Percentiles rank a stretch among this genome's conserved stretches.
These are phyloP conservation scores for Epichloe elymi DNA, from an alignment of 2,329 filamentous ascomycete species.

Conservation along the genomic window DNA sequence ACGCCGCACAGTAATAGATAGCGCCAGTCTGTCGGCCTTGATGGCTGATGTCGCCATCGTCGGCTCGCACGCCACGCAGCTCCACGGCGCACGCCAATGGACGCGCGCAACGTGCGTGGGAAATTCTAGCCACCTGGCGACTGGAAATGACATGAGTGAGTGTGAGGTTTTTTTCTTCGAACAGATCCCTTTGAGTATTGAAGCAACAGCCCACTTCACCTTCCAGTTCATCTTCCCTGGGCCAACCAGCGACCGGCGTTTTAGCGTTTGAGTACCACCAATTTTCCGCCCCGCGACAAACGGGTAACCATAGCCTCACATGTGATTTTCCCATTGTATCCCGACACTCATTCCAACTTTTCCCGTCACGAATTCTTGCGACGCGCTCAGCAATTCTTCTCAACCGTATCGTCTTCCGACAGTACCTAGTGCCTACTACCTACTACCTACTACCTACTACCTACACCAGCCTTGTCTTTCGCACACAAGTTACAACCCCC, in stretches of 20 bases:
- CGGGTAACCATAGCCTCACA: not conserved
- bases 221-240: not conserved
- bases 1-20: too few species aligned
- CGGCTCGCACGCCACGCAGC: not conserved
- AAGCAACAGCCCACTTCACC: not conserved
- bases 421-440: too few species aligned
- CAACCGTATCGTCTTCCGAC: not conserved
- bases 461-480: not conserved
- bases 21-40: too few species aligned
- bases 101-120: not conserved
- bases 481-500: not conserved
- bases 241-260: slow-evolving; percentile 1
- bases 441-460: too few species aligned
- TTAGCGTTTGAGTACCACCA: not conserved
- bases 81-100: not conserved
- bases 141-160: too few species aligned
- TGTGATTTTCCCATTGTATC: not conserved
- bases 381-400: not conserved
- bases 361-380: not conserved
- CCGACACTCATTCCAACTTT: not conserved
- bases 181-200: not conserved
- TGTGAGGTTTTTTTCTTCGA: too few species aligned
- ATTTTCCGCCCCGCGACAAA: not conserved
- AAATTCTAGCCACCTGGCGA: not conserved
- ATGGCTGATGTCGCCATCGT: too few species aligned